Conservation (phyloP, 768 basidiomycete genomes). For the Mycena sanguinolenta region DNA sequence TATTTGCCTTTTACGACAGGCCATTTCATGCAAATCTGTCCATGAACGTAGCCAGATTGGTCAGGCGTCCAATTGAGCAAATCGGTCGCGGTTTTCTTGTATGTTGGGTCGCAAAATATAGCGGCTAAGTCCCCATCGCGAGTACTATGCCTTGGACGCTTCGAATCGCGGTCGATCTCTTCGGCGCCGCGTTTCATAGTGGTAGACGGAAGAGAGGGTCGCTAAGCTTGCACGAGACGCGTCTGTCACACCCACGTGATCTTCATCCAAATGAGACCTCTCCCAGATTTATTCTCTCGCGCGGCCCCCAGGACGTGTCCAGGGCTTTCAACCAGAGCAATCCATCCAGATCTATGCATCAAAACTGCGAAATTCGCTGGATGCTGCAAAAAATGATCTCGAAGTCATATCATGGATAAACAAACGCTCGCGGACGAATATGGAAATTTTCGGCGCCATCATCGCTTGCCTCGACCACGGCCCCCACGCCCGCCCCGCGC, state of each 20-base stretch:
- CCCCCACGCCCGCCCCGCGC: slow-evolving; percentile 44
- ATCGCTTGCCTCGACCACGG: slow-evolving; percentile 45
- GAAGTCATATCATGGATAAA: neutral
- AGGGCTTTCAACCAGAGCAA: slow-evolving; percentile 56
- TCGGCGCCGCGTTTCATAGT: slow-evolving; percentile 35
- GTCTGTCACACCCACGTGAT: neutral
- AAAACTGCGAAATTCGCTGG: neutral
- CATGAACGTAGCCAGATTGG: no score
- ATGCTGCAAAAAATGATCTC: no score
- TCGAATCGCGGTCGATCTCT: slow-evolving; percentile 24
- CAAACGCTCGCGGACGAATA: neutral
- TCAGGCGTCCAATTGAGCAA: no score
- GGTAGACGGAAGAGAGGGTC: neutral
- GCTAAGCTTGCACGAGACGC: no score
- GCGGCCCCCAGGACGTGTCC: slow-evolving; percentile 52
- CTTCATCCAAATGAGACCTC: slow-evolving; percentile 39
- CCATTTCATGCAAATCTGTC: no score
- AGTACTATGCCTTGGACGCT: slow-evolving; percentile 33
- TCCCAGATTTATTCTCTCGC: slow-evolving; percentile 55
- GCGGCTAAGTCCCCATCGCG: neutral
- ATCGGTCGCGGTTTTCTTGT: no score
- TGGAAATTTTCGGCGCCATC: neutral
- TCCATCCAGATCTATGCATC: slow-evolving; percentile 54
- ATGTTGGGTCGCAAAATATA: no score
- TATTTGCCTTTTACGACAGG: no score